phyloP scores from a whole-genome alignment of 805 yeast species.

The Sugiyamaella lignohabitans region DNA sequence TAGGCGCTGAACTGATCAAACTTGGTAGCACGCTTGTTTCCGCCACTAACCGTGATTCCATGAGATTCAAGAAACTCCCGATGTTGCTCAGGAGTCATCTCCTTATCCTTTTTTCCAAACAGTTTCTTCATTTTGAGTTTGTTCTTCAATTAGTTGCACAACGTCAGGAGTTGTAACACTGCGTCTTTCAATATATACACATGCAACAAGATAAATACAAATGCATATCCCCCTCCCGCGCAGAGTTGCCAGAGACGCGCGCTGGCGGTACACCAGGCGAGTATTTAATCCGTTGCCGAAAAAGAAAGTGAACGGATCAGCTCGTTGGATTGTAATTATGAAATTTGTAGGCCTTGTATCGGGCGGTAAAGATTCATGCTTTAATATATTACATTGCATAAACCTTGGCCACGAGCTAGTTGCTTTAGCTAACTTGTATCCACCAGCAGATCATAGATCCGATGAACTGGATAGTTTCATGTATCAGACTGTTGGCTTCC shows the following conservation, averaged over 20 bases:
- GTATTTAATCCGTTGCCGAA: no score
- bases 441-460: constrained; percentile 37
- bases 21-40: constrained; percentile 38
- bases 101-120: constrained; percentile 47
- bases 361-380: constrained; percentile 96
- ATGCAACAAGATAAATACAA: no score
- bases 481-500: constrained; percentile 97
- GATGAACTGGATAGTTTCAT: constrained; percentile 89
- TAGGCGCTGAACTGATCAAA: constrained; percentile 46
- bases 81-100: constrained; percentile 44
- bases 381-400: constrained; percentile 79
- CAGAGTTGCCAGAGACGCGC: no score
- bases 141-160: neutral
- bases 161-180: no score
- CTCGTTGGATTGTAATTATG: no score
- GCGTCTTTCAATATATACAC: no score
- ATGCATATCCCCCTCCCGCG: no score
- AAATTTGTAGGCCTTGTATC: constrained; percentile 87
- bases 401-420: constrained; percentile 76
- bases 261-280: no score
- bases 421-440: constrained; percentile 80
- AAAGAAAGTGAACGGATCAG: no score
- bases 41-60: constrained; percentile 40
- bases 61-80: constrained; percentile 35
- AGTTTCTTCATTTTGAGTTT: constrained; percentile 39